Evolutionary conservation across 768 basidiomycete species (phyloP), one percentile per base, ranked within the genome.

Genomic region (Hericium erinaceus): DNA sequence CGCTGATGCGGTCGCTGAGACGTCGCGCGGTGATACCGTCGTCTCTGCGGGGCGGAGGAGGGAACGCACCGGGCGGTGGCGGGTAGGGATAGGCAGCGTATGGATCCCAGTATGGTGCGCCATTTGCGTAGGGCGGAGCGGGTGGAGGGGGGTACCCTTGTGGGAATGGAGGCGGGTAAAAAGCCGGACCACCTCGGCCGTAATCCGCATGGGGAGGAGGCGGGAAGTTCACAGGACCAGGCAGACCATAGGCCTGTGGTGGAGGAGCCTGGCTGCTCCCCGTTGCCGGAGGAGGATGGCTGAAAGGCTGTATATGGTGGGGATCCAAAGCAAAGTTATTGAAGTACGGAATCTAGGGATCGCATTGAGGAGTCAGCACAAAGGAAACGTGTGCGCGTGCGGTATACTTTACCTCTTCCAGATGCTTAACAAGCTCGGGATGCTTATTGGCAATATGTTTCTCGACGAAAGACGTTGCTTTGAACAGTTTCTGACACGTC

Each of bases 381-480:
- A 33, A 50, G 22, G 26, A 53, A 54, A 40, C 18, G 13, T 3
- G 60, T 39, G 57, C 9, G 39, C 66, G 77, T 72, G 15, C 11
- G 6, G 15, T 15, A 51, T 51, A 16, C 24, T 26, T 22, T 69
- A 97, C 95, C 66, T 95, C 89, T 44, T 94, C 92, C 16, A 98
- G 81, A 53, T 78, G 74, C 63, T 87, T 89, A 58, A 95, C 81
- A 15, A 92, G 75, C 59, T 97, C 91, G 11, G 87, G 76, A 68
- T 99, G 97, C 70, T 98, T 98, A 69, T 95, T 92, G 12, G 86
- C 82, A 60, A 99, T 86, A 69, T 99, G 97, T 77, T 98, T 98
- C 74, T 95, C 92, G 51, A 98, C 90, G 72, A 98, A 99, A 24
- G 94, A 84, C 38, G 90, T 88, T 4, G 94, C 97, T 70, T 95